Base-by-base conservation (phyloP, 306 rosid genomes). In the Cicer chorassanicum region DNA sequence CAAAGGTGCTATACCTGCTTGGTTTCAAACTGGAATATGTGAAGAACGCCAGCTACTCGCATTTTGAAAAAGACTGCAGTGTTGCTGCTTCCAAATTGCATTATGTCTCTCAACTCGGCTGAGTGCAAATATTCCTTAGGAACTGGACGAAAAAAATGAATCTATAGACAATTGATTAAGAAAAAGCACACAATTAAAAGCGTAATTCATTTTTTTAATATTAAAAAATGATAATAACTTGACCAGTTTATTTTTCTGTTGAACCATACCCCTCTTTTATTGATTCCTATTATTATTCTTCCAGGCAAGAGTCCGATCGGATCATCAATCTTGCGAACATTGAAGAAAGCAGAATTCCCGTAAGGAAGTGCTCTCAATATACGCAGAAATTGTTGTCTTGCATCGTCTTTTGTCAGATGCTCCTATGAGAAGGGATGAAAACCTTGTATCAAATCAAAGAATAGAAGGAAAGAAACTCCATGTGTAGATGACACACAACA, bases 31-130 rank as follows among this genome's bases (percentile, higher is more conserved):
- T 94, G 97, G 69, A 94, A 94, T 84, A 92, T 94, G 82, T 94
- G 99, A 82, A 94, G 97, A 71, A 94, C 98, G 15, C 99, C 96
- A 8, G 99, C 99, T 74, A 94, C 97, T 83, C 99, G 86, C 99
- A 94, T 94, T 82, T 94, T 94, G 69, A 94, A 94, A 80, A 94
- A 94, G 62, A 94, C 97, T 3, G 99, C 99, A 18, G 93, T 87
- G 66, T 94, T 94, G 86, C 98, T 94, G 70, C 98, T 94, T 62
- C 99, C 97, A 48, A 94, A 94, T 76, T 94, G 99, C 97, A 94
- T 94, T 84, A 94, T 94, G 82, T 94, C 99, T 86, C 97, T 89
- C 78, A 94, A 87, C 79, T 92, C 99, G 57, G 97, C 99, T 13
- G 99, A 94, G 76, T 92, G 97, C 72, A 94, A 83, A 83, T 94